Evolutionary conservation across 2,329 filamentous ascomycete species (phyloP), one percentile per base, ranked within the genome.

Genomic region (Aspergillus brunneoviolaceus): DNA sequence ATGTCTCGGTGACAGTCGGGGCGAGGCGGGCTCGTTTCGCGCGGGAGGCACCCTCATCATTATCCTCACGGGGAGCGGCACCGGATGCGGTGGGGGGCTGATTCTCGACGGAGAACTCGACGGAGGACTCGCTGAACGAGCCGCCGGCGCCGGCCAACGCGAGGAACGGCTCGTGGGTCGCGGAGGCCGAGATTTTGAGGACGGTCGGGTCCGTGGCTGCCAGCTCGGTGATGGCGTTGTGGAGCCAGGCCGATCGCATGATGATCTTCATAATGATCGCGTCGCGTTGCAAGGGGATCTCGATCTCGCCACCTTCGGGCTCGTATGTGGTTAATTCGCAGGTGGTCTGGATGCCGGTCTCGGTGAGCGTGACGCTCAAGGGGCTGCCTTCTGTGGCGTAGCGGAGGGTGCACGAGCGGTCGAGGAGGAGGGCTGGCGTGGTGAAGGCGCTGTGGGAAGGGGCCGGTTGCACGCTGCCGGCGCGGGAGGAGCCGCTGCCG

Each of bases 271-370:
- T 90, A 9, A 87, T 82, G 9, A 98, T 82, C 55, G 88, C 85
- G 54, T 92, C 85, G 33, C 92, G 86, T 70, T 94, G 87, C 66
- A 99, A 92, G 0, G 94, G 95, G 50, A 99, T 98, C 58, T 79
- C 76, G 19, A 70, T 58, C 59, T 77, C 75, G 45, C 70, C 65
- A 25, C 86, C 84, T 48, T 92, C 88, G 16, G 90, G 85, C 53
- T 92, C 84, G 77, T 97, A 99, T 0, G 95, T 98, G 7, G 89
- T 91, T 55, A 99, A 81, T 62, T 95, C 89, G 76, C 93, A 96
- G 9, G 90, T 96, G 0, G 93, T 97, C 59, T 89, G 93, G 51
- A 97, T 89, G 3, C 90, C 90, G 1, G 88, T 84, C 76, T 98
- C 95, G 66, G 94, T 89, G 49, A 98, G 86, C 35, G 92, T 89